Evolutionary conservation across 345 rosid species (phyloP), one percentile per base, ranked within the genome.

Genomic region (Kandelia obovata): DNA sequence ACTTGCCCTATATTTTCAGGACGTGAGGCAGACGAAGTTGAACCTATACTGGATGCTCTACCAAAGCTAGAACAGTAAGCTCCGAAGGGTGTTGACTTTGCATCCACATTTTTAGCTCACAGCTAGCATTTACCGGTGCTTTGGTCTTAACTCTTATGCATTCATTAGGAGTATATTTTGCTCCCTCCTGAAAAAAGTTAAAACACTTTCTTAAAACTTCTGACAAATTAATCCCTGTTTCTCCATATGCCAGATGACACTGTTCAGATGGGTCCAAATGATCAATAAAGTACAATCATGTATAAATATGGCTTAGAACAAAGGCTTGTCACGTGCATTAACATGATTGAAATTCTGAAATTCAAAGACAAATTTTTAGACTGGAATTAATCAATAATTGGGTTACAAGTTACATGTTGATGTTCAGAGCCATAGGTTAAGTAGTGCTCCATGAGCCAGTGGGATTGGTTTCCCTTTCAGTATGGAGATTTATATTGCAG

Each of bases 21-120:
- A 69, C 84, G 97, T 61, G 97, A 95, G 68, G 96, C 97, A 0
- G 89, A 63, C 9, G 97, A 95, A 88, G 96, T 95, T 58, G 92
- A 77, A 66, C 97, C 99, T 3, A 92, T 95, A 75, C 43, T 95
- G 80, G 97, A 92, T 59, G 99, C 96, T 37, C 83, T 95, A 34
- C 96, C 99, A 58, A 92, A 92, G 52, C 86, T 95, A 57, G 91
- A 92, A 65, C 97, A 95, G 96, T 95, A 87, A 81, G 88, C 70
- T 55, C 71, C 57, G 31, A 49, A 61, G 65, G 37, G 27, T 72
- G 7, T 69, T 61, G 32, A 65, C 30, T 35, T 28, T 51, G 32
- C 58, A 17, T 61, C 15, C 21, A 35, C 25, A 34, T 43, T 39
- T 28, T 13, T 15, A 15, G 49, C 49, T 43, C 49, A 11, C 19